phyloP scores from a whole-genome alignment of 306 rosid genomes.

The Citrullus amarus region DNA sequence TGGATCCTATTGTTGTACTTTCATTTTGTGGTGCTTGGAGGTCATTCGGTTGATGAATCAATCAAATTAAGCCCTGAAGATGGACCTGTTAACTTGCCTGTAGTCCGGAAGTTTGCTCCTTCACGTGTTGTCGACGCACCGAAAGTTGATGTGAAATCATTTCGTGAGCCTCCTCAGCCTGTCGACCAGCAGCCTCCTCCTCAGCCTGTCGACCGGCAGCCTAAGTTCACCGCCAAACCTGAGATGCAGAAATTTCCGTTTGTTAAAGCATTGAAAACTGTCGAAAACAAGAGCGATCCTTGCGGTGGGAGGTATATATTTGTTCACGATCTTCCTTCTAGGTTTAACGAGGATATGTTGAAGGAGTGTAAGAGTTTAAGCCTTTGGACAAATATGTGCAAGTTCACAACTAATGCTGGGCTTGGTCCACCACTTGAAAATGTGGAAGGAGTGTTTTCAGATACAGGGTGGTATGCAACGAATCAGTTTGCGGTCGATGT shows the following conservation, averaged over 20 bases:
- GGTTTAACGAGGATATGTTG: conserved; percentile 93
- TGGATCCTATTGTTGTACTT: conserved; percentile 71
- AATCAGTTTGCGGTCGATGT: conserved; percentile 98
- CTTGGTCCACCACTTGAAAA: conserved; percentile 97
- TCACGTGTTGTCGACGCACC: not conserved
- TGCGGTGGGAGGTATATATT: conserved; percentile 96
- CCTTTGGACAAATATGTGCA: conserved; percentile 94
- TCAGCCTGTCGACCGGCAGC: not conserved
- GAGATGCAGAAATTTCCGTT: conserved; percentile 36
- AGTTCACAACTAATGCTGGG: conserved; percentile 84
- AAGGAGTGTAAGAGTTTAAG: conserved; percentile 72
- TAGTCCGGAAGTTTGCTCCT: conserved; percentile 8
- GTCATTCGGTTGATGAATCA: conserved; percentile 23
- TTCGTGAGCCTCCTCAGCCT: not conserved
- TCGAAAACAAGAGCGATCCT: conserved; percentile 81
- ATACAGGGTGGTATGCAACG: conserved; percentile 85
- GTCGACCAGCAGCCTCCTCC: not conserved
- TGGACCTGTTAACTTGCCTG: conserved; percentile 15
- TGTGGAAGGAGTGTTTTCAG: conserved; percentile 75
- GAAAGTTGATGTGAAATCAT: not conserved
- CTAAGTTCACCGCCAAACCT: not conserved
- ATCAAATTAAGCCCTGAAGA: conserved; percentile 17
- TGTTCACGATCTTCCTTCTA: conserved; percentile 78
- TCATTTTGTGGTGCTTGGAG: conserved; percentile 59
- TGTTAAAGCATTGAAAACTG: conserved; percentile 52